Evolutionary conservation across 805 yeast species (phyloP), one percentile per base, ranked within the genome.

Genomic region (Candida ascalaphidarum): DNA sequence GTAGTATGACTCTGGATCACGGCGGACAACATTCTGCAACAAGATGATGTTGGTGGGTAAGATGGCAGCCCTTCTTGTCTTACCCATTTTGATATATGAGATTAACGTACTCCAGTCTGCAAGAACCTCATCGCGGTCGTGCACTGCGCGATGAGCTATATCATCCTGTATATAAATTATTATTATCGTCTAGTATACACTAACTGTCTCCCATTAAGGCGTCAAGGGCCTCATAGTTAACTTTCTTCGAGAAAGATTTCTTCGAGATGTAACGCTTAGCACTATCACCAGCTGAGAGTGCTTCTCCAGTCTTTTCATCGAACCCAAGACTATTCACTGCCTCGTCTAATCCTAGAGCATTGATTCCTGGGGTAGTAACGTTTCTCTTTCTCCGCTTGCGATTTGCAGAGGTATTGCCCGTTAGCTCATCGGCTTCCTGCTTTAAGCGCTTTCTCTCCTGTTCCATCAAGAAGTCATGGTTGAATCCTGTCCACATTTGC

Each of bases 1-100:
- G 34, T 76, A 75, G 52, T 92, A 92, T 0, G 97, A 88, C 43
- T 73, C 81, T 2, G 98, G 96, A 52, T 92, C 98, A 44, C 96
- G 70, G 43, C 88, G 80, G 7, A 92, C 94, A 39, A 92, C 67
- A 53, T 92, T 92, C 59, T 92, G 98, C 35, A 92, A 60, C 37
- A 89, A 62, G 21, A 94, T 88, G 49, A 92, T 81, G 56, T 92
- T 92, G 12, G 86, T 82, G 8, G 97, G 97, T 50, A 89, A 64
- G 32, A 88, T 70, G 25, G 96, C 96, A 16, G 95, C 92, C 71
- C 96, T 82, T 59, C 82, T 77, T 53, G 77, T 71, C 55, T 79
- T 83, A 20, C 73, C 95, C 97, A 89, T 89, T 21, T 21, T 33
- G 13, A n/a, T 25, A 4, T 13, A 15, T 11, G 19, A 15, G 18